These are phyloP conservation scores for Hyaloscypha finlandica DNA, from an alignment of 495 filamentous ascomycete genomes.

Conservation along the genomic window DNA sequence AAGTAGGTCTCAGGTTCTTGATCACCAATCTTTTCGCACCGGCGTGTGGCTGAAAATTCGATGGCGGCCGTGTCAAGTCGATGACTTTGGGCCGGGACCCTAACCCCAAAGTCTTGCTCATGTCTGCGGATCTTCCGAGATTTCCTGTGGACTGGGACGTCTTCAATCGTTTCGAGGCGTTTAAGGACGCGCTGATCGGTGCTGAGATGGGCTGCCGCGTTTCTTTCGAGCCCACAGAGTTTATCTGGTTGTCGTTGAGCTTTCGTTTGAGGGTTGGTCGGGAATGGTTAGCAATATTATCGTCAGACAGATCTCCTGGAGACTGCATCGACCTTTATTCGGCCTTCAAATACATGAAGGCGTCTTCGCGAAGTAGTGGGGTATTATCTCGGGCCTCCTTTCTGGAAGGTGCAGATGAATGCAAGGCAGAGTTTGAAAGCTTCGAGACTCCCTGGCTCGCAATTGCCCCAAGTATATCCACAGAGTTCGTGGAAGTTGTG, in stretches of 20 bases:
- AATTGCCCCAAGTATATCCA: background rate
- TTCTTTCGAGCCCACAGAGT: constrained; percentile 8
- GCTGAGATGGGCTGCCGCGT: background rate
- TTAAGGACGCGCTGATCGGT: background rate
- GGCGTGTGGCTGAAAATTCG: constrained; percentile 51
- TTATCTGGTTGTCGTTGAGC: constrained; percentile 13
- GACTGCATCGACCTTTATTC: constrained; percentile 29
- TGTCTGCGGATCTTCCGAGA: constrained; percentile 10
- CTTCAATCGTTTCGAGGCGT: constrained; percentile 27
- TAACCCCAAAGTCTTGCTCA: constrained; percentile 21
- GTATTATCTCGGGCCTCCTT: background rate
- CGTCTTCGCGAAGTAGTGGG: background rate
- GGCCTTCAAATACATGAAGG: constrained; percentile 31
- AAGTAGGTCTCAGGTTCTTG: constrained; percentile 74
- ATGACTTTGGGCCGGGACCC: constrained; percentile 12
- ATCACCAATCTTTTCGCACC: constrained; percentile 83
- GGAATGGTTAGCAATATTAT: constrained; percentile 18
- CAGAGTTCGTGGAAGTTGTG: background rate
- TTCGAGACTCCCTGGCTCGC: background rate
- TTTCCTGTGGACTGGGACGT: constrained; percentile 16
- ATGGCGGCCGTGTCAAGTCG: constrained; percentile 24
- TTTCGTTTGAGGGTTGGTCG: constrained; percentile 21
- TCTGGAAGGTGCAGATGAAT: background rate
- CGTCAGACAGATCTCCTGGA: constrained; percentile 22
- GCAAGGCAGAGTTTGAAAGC: background rate